These are phyloP conservation scores for Amniculicola lignicola DNA, from an alignment of 495 filamentous ascomycete genomes.

Conservation along the genomic window DNA sequence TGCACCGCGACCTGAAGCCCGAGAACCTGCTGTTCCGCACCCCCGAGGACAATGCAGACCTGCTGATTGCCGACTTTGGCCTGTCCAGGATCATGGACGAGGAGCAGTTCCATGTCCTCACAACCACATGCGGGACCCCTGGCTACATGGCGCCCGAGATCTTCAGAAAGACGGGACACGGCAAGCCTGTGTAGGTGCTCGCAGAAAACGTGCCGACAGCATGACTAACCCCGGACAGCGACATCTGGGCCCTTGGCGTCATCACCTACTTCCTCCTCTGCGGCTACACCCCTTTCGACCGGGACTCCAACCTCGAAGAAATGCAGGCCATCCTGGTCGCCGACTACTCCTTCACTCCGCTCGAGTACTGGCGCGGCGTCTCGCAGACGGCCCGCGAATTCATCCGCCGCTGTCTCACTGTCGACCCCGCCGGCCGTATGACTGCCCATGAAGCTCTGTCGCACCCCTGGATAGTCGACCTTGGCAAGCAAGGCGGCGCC, in stretches of 20 bases:
- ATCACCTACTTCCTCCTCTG: slow-evolving; percentile 96
- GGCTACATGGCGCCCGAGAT: slow-evolving; percentile 93
- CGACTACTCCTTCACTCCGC: slow-evolving; percentile 92
- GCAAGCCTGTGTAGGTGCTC: slow-evolving; percentile 66
- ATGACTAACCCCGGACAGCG: slow-evolving; percentile 43
- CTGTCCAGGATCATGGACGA: slow-evolving; percentile 96
- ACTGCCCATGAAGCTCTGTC: slow-evolving; percentile 91
- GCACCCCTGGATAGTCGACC: slow-evolving; percentile 77
- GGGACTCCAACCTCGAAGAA: slow-evolving; percentile 95
- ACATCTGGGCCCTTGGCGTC: slow-evolving; percentile 77
- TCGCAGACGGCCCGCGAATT: slow-evolving; percentile 84
- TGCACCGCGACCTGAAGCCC: slow-evolving; percentile 79
- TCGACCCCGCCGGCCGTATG: slow-evolving; percentile 81
- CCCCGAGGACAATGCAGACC: slow-evolving; percentile 75
- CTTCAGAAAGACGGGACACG: slow-evolving; percentile 74
- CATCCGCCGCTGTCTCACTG: slow-evolving; percentile 82
- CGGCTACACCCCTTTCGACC: slow-evolving; percentile 97
- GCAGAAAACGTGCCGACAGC: background rate
- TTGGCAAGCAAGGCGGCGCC: slow-evolving; percentile 35
- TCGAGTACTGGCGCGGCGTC: slow-evolving; percentile 95
- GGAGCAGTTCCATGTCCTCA: slow-evolving; percentile 96
- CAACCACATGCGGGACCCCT: slow-evolving; percentile 94
- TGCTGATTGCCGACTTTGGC: slow-evolving; percentile 97
- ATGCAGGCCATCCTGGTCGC: slow-evolving; percentile 98
- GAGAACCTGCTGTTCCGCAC: slow-evolving; percentile 79